phyloP scores from a whole-genome alignment of 2,329 filamentous ascomycete species.

The Whalleya microplaca region DNA sequence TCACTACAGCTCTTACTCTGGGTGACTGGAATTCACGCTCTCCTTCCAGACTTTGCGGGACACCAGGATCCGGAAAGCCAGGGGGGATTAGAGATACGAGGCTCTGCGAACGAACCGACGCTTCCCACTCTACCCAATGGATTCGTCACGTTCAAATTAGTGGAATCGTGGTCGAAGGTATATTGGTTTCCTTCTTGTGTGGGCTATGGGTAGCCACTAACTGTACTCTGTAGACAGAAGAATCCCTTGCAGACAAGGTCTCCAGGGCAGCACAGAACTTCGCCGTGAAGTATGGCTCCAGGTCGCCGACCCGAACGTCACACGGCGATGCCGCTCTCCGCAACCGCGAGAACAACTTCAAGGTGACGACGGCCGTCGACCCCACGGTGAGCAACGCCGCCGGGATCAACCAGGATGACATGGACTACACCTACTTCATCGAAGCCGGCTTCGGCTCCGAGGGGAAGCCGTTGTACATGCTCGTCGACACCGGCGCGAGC shows the following conservation, averaged over 20 bases:
- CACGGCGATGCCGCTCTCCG: conserved; percentile 27
- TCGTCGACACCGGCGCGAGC: conserved; percentile 68
- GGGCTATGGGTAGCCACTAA: conserved; percentile 17
- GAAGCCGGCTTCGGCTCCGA: conserved; percentile 60
- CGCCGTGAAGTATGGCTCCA: conserved; percentile 44
- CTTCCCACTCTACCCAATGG: conserved; percentile 17
- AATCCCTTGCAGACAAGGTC: conserved; percentile 41
- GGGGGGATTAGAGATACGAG: conserved; percentile 5
- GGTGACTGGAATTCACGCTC: conserved; percentile 49
- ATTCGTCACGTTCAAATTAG: conserved; percentile 47
- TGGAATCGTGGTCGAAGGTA: conserved; percentile 42
- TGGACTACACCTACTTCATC: conserved; percentile 68
- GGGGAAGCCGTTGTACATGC: conserved; percentile 59
- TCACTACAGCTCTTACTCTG: conserved; percentile 54
- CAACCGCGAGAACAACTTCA: conserved; percentile 51
- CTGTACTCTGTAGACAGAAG: conserved; percentile 35
- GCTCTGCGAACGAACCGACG: neutral
- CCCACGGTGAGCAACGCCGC: conserved; percentile 53
- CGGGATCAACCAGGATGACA: conserved; percentile 66
- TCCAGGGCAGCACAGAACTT: conserved; percentile 44
- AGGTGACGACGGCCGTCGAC: conserved; percentile 49
- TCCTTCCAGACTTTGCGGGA: conserved; percentile 44
- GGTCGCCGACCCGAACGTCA: conserved; percentile 21
- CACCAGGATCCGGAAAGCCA: neutral
- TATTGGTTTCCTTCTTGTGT: conserved; percentile 24